A percentile compares a stretch with the other conserved stretches of the same genome.
Evolutionary conservation across 2,329 filamentous ascomycete genomes (phyloP).

Genomic region (Colletotrichum echinochloae): DNA sequence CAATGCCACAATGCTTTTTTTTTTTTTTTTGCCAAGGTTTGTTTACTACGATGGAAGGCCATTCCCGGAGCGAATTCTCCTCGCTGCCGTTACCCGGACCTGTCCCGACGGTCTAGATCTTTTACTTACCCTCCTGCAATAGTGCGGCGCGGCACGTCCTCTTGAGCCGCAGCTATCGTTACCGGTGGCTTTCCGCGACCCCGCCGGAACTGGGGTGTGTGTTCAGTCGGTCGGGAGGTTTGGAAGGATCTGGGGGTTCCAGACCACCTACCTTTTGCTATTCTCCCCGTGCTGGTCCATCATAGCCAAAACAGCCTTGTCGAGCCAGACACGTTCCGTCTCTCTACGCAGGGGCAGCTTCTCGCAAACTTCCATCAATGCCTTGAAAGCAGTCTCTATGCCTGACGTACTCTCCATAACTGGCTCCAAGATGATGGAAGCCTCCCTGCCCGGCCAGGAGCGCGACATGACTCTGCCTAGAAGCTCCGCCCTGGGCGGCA

Average conservation of each 20-base stretch:
- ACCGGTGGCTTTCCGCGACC: no score
- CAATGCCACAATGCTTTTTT: not conserved
- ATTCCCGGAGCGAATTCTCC: not conserved
- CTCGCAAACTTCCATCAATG: not conserved
- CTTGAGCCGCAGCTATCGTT: not conserved
- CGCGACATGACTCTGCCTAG: not conserved
- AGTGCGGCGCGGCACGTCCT: not conserved
- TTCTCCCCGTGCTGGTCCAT: not conserved
- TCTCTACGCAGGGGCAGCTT: not conserved
- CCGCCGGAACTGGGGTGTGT: not conserved
- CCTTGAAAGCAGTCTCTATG: not conserved
- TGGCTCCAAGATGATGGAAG: not conserved
- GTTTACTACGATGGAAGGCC: not conserved
- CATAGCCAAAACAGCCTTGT: slow-evolving; percentile 3
- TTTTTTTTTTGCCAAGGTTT: not conserved
- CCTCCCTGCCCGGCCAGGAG: not conserved
- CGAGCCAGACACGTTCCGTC: not conserved
- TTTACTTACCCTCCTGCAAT: not conserved
- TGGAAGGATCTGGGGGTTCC: not conserved
- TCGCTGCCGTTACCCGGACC: not conserved
- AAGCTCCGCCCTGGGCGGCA: not conserved
- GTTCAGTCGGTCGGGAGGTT: not conserved
- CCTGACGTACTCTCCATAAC: not conserved
- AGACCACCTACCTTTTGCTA: not conserved
- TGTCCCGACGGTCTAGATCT: not conserved